These are phyloP conservation scores for Urtica urens DNA, from an alignment of 306 rosid genomes.

Conservation along the genomic window DNA sequence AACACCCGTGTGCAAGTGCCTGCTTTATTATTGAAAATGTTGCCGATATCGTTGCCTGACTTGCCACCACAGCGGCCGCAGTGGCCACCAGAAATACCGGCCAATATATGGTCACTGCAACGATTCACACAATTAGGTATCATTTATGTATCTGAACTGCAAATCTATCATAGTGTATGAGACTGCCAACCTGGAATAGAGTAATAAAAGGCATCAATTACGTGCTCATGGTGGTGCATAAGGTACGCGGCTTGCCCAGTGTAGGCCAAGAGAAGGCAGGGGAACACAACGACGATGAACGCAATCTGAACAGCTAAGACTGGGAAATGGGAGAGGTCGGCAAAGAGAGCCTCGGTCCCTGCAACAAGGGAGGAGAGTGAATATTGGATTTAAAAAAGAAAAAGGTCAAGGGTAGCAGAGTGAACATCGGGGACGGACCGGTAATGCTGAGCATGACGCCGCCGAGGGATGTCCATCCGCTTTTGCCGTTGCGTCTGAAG, in stretches of 20 bases:
- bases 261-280: slow-evolving; percentile 93
- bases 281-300: slow-evolving; percentile 86
- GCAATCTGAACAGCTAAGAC: slow-evolving; percentile 90
- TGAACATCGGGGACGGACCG: slow-evolving; percentile 29
- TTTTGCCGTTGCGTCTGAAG: slow-evolving; percentile 55
- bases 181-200: slow-evolving; percentile 97
- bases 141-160: too few species aligned
- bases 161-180: too few species aligned
- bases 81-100: slow-evolving; percentile 87
- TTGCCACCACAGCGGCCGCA: slow-evolving; percentile 86
- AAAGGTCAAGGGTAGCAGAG: background rate
- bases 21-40: slow-evolving; percentile 86
- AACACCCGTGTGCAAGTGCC: slow-evolving; percentile 90
- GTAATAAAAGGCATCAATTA: slow-evolving; percentile 49
- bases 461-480: slow-evolving; percentile 87
- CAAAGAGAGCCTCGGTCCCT: slow-evolving; percentile 99
- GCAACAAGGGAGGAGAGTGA: slow-evolving; percentile 6
- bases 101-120: slow-evolving; percentile 66
- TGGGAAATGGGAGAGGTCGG: slow-evolving; percentile 90
- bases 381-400: background rate
- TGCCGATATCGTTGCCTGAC: slow-evolving; percentile 90
- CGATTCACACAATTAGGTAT: background rate
- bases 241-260: slow-evolving; percentile 98
- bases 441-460: slow-evolving; percentile 95
- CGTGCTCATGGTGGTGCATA: slow-evolving; percentile 37